Percentiles rank a stretch among this genome's conserved stretches.
Conservation (phyloP, 768 basidiomycete species). For the Astraeus odoratus region DNA sequence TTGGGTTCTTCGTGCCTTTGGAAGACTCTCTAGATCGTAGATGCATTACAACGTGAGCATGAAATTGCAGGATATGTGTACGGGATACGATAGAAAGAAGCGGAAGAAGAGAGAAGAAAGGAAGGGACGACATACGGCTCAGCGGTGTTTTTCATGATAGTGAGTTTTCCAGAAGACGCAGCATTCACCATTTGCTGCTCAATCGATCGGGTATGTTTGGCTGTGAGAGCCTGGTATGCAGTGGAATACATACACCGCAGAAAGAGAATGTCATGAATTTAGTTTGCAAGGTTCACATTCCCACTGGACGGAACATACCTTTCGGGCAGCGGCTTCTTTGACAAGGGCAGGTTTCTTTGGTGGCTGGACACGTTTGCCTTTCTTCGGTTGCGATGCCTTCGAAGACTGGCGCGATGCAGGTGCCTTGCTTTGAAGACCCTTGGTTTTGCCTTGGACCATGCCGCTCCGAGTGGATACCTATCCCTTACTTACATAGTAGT, state of each 20-base stretch:
- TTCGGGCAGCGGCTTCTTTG: slow-evolving; percentile 71
- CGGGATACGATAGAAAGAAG: not conserved
- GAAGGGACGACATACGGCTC: slow-evolving; percentile 17
- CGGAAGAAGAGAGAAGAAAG: not conserved
- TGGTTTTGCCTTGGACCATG: slow-evolving; percentile 87
- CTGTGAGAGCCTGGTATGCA: slow-evolving; percentile 68
- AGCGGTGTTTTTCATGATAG: slow-evolving; percentile 77
- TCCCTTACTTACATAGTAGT: too few relatives aligned
- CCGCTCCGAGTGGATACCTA: not conserved
- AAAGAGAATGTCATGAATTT: not conserved
- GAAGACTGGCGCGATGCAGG: slow-evolving; percentile 47
- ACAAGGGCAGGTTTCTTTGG: slow-evolving; percentile 75
- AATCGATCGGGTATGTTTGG: slow-evolving; percentile 89
- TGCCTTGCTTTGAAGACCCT: slow-evolving; percentile 57
- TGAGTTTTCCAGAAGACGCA: slow-evolving; percentile 83
- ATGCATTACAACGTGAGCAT: slow-evolving; percentile 1
- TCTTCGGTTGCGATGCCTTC: slow-evolving; percentile 70
- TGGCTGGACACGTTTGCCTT: slow-evolving; percentile 69
- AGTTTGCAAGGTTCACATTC: not conserved
- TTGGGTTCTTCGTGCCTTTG: slow-evolving; percentile 12
- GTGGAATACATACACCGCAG: not conserved
- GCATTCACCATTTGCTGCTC: slow-evolving; percentile 88
- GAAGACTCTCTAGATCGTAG: slow-evolving; percentile 14
- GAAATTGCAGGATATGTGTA: not conserved
- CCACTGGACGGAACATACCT: slow-evolving; percentile 32